phyloP scores from a whole-genome alignment of 208 protist species.

The Trypanosoma caninum region DNA sequence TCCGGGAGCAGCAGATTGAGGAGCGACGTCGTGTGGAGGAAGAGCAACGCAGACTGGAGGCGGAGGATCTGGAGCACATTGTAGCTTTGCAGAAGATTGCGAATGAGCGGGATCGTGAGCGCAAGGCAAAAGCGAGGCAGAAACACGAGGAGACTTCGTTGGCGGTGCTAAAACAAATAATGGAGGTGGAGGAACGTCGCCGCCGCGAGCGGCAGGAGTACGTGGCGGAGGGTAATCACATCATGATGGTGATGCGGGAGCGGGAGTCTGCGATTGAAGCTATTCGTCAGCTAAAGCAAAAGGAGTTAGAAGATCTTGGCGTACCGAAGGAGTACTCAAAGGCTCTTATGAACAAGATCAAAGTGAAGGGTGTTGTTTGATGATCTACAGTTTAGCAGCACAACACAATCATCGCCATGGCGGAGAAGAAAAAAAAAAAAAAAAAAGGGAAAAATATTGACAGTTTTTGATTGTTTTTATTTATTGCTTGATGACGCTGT shows the following conservation, averaged over 20 bases:
- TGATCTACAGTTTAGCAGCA: no score
- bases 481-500: background rate
- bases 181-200: conserved; percentile 88
- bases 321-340: conserved; percentile 80
- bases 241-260: conserved; percentile 64
- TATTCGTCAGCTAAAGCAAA: conserved; percentile 80
- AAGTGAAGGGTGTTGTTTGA: conserved; percentile 13
- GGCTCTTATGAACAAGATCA: conserved; percentile 62
- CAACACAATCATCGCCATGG: no score
- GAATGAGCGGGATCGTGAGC: conserved; percentile 66
- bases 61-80: conserved; percentile 87
- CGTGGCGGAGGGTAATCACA: conserved; percentile 86
- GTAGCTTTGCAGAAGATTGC: conserved; percentile 81
- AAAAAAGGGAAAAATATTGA: background rate
- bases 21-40: conserved; percentile 68
- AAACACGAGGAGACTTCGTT: conserved; percentile 82
- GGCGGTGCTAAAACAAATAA: conserved; percentile 86
- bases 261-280: conserved; percentile 82
- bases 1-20: conserved; percentile 78
- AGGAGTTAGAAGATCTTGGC: conserved; percentile 66
- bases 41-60: conserved; percentile 52
- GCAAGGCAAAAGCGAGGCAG: conserved; percentile 48
- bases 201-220: conserved; percentile 82
- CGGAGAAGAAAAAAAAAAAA: conserved; percentile 6
- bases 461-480: background rate